Conservation (phyloP, 768 basidiomycete genomes). For the Pisolithus microcarpus region DNA sequence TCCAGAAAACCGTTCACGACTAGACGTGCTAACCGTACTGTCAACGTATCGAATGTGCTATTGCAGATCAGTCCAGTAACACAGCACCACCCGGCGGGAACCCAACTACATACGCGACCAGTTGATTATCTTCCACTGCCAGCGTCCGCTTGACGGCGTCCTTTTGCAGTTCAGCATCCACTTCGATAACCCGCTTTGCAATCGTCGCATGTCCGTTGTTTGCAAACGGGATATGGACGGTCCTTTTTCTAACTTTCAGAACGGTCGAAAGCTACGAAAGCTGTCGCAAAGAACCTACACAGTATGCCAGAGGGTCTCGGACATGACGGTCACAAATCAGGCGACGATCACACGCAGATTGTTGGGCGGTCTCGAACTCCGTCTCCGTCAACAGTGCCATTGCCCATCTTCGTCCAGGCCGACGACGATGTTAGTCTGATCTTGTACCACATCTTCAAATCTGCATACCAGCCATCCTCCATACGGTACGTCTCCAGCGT, state of each 20-base stretch:
- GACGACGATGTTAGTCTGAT: no score
- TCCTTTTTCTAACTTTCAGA: conserved; percentile 31
- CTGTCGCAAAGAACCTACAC: conserved; percentile 34
- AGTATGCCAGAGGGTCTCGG: conserved; percentile 41
- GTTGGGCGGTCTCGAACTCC: no score
- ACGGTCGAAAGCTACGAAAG: not conserved
- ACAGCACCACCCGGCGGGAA: not conserved
- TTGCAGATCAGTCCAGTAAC: not conserved
- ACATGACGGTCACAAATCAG: conserved; percentile 12
- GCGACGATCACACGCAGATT: no score
- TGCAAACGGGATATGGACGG: conserved; percentile 72
- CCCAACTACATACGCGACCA: conserved; percentile 61
- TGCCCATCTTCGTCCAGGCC: no score
- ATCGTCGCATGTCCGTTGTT: conserved; percentile 69
- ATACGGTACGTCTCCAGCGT: no score
- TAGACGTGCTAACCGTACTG: conserved; percentile 78
- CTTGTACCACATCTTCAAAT: no score
- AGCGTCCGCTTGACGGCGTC: conserved; percentile 73
- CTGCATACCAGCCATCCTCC: no score
- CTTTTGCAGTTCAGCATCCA: conserved; percentile 79
- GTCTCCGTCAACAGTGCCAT: no score
- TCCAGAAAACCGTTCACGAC: conserved; percentile 84
- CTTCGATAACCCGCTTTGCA: conserved; percentile 78
- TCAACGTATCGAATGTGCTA: conserved; percentile 71
- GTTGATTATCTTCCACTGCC: conserved; percentile 53